Evolutionary conservation across 345 rosid genomes (phyloP).

Genomic region (Syzygium grande): DNA sequence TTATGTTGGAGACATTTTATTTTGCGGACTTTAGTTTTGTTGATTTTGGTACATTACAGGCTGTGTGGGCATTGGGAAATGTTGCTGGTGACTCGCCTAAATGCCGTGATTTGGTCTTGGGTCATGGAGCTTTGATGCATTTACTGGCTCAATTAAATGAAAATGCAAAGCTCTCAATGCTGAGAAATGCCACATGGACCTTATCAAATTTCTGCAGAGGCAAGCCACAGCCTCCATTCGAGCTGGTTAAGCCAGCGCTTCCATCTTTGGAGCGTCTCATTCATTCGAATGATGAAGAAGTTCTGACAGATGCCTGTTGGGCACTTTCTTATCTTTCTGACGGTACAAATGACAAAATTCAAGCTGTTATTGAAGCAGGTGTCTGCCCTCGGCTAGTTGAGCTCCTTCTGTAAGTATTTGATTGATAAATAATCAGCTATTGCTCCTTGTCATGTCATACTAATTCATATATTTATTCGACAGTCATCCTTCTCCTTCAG

Average conservation of each 20-base stretch:
- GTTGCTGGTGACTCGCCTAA: conserved; percentile 92
- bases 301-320: conserved; percentile 97
- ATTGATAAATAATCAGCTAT: neutral
- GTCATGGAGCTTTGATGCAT: conserved; percentile 60
- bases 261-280: conserved; percentile 79
- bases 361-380: conserved; percentile 84
- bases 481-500: conserved; percentile 83
- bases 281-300: conserved; percentile 93
- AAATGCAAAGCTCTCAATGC: conserved; percentile 88
- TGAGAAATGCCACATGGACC: conserved; percentile 98
- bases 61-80: conserved; percentile 94
- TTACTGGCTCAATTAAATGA: conserved; percentile 68
- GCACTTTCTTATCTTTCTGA: conserved; percentile 94
- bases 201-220: conserved; percentile 92
- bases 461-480: neutral
- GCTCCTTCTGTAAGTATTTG: conserved; percentile 64
- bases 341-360: conserved; percentile 96
- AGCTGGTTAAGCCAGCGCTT: conserved; percentile 86
- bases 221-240: conserved; percentile 90
- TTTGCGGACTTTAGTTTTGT: neutral
- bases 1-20: neutral
- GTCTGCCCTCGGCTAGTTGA: conserved; percentile 82
- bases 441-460: neutral
- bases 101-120: conserved; percentile 86
- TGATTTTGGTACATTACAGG: conserved; percentile 23